Evolutionary conservation across 768 basidiomycete species (phyloP).

Genomic region (Leucocoprinus leucothites): DNA sequence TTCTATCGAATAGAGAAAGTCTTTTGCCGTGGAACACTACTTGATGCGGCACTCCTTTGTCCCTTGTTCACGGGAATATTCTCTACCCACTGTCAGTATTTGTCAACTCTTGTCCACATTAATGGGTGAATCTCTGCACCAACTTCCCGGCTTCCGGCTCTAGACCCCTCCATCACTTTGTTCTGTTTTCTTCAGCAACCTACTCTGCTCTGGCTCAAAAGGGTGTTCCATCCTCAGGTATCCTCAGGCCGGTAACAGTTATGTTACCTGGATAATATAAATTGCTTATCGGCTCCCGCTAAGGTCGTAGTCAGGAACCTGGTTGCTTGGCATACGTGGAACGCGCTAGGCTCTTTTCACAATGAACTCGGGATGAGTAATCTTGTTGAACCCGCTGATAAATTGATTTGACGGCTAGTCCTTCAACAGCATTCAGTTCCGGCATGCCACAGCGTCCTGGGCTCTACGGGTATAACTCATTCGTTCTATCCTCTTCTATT

Average conservation of each 20-base stretch:
- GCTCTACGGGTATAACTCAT: no score
- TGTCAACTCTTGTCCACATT: background rate
- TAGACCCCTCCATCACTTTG: background rate
- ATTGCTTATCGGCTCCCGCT: background rate
- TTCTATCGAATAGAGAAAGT: background rate
- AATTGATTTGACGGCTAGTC: no score
- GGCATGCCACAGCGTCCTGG: background rate
- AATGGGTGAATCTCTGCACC: background rate
- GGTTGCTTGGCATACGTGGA: constrained; percentile 2
- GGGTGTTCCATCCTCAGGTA: background rate
- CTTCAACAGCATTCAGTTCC: background rate
- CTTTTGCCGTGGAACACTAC: constrained; percentile 4
- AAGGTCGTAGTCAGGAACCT: constrained; percentile 1
- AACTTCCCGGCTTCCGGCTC: background rate
- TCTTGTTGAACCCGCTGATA: no score
- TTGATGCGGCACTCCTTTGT: constrained; percentile 2
- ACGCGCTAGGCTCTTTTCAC: background rate
- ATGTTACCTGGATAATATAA: background rate
- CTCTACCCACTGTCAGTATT: background rate
- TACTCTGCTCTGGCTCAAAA: background rate
- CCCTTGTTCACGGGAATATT: background rate
- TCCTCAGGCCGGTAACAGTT: background rate
- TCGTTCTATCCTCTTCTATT: no score
- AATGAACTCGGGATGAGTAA: background rate
- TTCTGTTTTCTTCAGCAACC: no score